These are phyloP conservation scores for Diphasiastrum complanatum DNA, from an alignment of 83 land plant genomes.

Conservation along the genomic window DNA sequence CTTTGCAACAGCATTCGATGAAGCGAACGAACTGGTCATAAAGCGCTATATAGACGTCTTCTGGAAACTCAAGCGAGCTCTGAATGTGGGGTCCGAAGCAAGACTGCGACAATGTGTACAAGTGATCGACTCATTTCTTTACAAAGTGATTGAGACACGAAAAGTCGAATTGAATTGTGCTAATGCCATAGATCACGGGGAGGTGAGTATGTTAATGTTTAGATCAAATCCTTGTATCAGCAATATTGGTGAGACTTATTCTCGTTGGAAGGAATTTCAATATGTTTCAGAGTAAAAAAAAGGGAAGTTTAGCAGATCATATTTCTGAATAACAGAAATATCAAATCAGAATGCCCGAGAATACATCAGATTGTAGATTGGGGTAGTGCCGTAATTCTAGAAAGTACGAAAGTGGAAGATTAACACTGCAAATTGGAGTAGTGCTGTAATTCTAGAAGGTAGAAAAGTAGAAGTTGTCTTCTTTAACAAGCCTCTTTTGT, in stretches of 20 bases:
- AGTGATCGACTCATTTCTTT: slow-evolving; percentile 26
- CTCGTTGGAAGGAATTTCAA: background rate
- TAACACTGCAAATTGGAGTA: no score
- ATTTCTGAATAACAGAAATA: no score
- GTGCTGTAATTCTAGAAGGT: background rate
- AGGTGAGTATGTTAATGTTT: background rate
- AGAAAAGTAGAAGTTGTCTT: slow-evolving; percentile 1
- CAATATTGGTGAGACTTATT: slow-evolving; percentile 1
- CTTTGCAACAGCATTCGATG: slow-evolving; percentile 30
- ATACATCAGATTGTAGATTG: no score
- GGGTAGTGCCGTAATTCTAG: no score
- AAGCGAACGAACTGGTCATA: slow-evolving; percentile 25
- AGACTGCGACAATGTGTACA: slow-evolving; percentile 18
- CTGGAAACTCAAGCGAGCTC: slow-evolving; percentile 33
- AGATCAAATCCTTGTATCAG: background rate
- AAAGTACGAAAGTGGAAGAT: no score
- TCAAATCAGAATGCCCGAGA: no score
- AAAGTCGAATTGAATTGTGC: slow-evolving; percentile 12
- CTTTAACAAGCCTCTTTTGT: background rate
- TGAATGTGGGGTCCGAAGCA: slow-evolving; percentile 32
- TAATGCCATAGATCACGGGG: slow-evolving; percentile 4
- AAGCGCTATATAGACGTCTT: slow-evolving; percentile 28
- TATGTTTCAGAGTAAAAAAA: no score
- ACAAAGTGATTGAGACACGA: slow-evolving; percentile 28
- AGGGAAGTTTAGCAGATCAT: no score